phyloP scores from a whole-genome alignment of 1,284 basidiomycete genomes.

The Ustilago sp. region DNA sequence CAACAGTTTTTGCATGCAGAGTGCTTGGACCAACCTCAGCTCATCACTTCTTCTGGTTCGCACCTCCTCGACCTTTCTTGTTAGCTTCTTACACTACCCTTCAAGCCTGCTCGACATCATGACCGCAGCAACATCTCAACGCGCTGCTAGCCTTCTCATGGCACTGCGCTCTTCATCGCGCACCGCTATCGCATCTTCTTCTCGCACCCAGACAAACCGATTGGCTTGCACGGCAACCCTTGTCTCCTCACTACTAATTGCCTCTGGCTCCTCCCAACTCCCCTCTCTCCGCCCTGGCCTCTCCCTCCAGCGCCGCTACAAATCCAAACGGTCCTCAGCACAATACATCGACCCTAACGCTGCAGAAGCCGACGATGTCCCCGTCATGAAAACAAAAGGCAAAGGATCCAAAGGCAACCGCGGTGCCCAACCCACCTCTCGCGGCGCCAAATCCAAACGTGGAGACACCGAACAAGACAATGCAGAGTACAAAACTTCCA shows the following conservation, averaged over 20 bases:
- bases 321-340: slow-evolving; percentile 47
- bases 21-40: slow-evolving; percentile 13
- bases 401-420: slow-evolving; percentile 53
- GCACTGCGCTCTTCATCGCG: slow-evolving; percentile 19
- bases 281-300: not conserved
- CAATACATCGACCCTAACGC: slow-evolving; percentile 46
- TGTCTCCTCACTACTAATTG: not conserved
- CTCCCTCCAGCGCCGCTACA: slow-evolving; percentile 23
- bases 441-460: slow-evolving; percentile 44
- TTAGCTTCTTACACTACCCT: not conserved
- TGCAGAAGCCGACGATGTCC: slow-evolving; percentile 54
- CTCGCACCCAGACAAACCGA: slow-evolving; percentile 16
- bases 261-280: slow-evolving; percentile 2
- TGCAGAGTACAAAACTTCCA: slow-evolving; percentile 42
- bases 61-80: not conserved
- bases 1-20: slow-evolving; percentile 23
- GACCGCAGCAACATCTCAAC: slow-evolving; percentile 2
- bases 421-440: slow-evolving; percentile 23
- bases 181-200: slow-evolving; percentile 12
- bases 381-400: slow-evolving; percentile 62
- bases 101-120: not conserved
- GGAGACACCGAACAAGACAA: slow-evolving; percentile 27
- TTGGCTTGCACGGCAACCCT: slow-evolving; percentile 20
- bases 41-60: not conserved
- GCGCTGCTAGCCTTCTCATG: slow-evolving; percentile 14